Base-by-base conservation (phyloP, 2,329 filamentous ascomycete genomes). In the Monosporascus cannonballus region DNA sequence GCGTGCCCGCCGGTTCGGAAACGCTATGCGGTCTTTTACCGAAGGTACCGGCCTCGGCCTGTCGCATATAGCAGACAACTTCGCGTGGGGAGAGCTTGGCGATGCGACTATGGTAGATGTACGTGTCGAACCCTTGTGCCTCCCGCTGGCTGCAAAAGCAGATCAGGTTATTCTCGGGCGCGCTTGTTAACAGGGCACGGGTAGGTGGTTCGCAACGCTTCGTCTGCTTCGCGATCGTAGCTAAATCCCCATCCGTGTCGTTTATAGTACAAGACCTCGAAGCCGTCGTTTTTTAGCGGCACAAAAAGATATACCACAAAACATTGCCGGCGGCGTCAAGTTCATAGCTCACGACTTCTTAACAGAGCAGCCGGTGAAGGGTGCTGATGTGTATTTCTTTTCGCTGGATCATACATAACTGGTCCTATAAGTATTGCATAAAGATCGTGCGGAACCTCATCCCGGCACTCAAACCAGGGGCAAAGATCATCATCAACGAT, bases 391-490 rank as follows among this genome's bases (percentile, higher is more conserved):
- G 25, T 76, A 74, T 59, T 61, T 75, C 49, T 63, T 63, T 76
- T 50, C 70, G 72, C 27, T 65, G 67, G 58, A 73, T 76, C 37
- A 59, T 77, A 14, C 74, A 77, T 55, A 71, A 75, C 60, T 76
- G 72, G 72, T 65, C 72, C 0, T 69, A 76, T 38, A 63, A 64
- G 20, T 61, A 70, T 37, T 56, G 56, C 1, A 52, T 65, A 22
- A 54, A 56, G 18, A 71, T 72, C 11, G 56, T 66, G 17, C 64
- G 61, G 36, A 65, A 61, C 3, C 58, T 74, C 22, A 57, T 70
- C 0, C 70, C 72, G 1, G 66, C 71, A 45, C 52, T 76, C 54
- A 67, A 72, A 55, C 59, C 67, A 6, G 64, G 75, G 20, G 64
- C 69, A 25, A 58, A 67, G 45, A 61, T 79, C 15, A 24, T 60